Base-by-base conservation (phyloP, 2,329 filamentous ascomycete species). In the Lomentospora prolificans region DNA sequence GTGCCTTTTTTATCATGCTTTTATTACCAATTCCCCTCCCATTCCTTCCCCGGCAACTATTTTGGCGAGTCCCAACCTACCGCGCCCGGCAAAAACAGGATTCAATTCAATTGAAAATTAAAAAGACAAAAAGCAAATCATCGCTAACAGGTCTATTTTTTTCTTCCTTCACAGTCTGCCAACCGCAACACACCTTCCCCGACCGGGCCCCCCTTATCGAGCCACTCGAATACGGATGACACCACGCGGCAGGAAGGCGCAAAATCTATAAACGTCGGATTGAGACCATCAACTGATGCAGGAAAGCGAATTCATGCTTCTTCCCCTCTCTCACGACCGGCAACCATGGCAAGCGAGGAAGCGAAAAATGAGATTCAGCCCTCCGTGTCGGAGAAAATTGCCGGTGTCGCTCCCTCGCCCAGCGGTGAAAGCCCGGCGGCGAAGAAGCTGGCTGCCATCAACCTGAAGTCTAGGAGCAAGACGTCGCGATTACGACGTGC, bases 361-460 rank as follows among this genome's bases (percentile, higher is more conserved):
- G 69, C 68, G 39, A 72, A 74, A 28, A 73, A 75, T 58, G 69
- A 72, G 55, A 69, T 71, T 51, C 68, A 71, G 57, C 61, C 70
- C 12, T 54, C 52, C 14, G 24, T n/a, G 22, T 25, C 8, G 1
- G 31, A 30, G 41, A 64, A 69, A 53, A 61, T 64, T 25, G 63
- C 61, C 50, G 59, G 61, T 52, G 58, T 67, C 65, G 51, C 64
- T 64, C 56, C 61, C 66, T 61, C 61, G n/a, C n/a, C n/a, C 28
- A 55, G 33, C 7, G 19, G 69, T 44, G 72, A 75, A 58, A 91
- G 88, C 62, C 84, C 88, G 50, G 92, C 92, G 19, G 86, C 88
- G 12, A 86, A 90, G 68, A 90, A 95, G 57, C 79, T 97, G 39
- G 84, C 88, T 50, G 90, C 91, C n/a, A 78, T 97, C 56, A 92